A percentile compares a stretch with the other conserved stretches of the same genome.
Conservation (phyloP, 495 filamentous ascomycete species). For the Trichocladium antarcticum region DNA sequence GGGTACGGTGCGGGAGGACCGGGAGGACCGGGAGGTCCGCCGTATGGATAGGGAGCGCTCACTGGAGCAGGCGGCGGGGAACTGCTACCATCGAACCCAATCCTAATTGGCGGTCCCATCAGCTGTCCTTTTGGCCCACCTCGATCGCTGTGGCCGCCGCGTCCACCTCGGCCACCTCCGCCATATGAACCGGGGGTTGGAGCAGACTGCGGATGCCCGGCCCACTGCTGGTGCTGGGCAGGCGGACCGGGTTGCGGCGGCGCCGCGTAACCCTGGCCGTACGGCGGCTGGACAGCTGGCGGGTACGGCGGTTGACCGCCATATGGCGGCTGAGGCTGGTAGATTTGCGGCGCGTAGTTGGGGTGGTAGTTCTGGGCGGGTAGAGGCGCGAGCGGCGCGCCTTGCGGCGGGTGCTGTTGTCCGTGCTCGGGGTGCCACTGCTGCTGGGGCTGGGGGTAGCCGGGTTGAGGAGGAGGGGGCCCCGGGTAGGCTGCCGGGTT, state of each 20-base stretch:
- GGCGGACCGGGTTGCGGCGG: slow-evolving; percentile 27
- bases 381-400: slow-evolving; percentile 24
- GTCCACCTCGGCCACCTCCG: slow-evolving; percentile 42
- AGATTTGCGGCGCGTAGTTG: slow-evolving; percentile 42
- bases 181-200: slow-evolving; percentile 33
- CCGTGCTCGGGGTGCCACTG: slow-evolving; percentile 23
- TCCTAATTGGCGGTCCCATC: slow-evolving; percentile 49
- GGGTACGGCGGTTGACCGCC: slow-evolving; percentile 18
- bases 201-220: slow-evolving; percentile 31
- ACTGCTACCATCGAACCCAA: slow-evolving; percentile 42
- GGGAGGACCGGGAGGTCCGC: slow-evolving; percentile 22
- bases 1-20: slow-evolving; percentile 28
- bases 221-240: slow-evolving; percentile 29
- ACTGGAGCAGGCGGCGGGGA: slow-evolving; percentile 36
- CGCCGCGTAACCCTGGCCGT: slow-evolving; percentile 26
- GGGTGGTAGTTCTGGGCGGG: slow-evolving; percentile 40
- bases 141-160: slow-evolving; percentile 43
- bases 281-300: slow-evolving; percentile 20
- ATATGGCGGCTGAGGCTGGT: slow-evolving; percentile 23
- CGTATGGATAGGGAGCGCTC: slow-evolving; percentile 33
- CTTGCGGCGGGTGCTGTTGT: slow-evolving; percentile 18
- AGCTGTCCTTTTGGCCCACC: slow-evolving; percentile 37
- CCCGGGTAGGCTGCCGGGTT: slow-evolving; percentile 13
- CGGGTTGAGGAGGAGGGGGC: slow-evolving; percentile 17
- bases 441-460: slow-evolving; percentile 17